Base-by-base conservation (phyloP, 805 yeast genomes). In the Ogataea methanolica region DNA sequence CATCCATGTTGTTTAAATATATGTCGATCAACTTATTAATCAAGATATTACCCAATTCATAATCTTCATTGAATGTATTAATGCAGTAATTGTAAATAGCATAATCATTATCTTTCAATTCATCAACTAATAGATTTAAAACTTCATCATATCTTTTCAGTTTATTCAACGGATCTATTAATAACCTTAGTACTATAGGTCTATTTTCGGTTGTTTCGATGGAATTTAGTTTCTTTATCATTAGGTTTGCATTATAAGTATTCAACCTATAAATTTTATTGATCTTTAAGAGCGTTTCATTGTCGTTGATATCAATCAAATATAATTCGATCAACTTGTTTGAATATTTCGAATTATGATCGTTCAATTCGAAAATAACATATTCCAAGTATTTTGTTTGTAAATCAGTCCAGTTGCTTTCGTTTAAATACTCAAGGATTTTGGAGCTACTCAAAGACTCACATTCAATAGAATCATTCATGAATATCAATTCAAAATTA, bases 131-230 rank as follows among this genome's bases (percentile, higher is more conserved):
- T 2, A 88, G 76, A 46, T 79, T 78, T 16, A 92, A 66, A 0
- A 88, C 83, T 43, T 79, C 75, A 11, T 74, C 72, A 58, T 87
- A 88, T 44, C 79, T 79, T 1, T 79, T 82, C 39, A 85, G 58
- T 49, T 79, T 75, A 41, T 75, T 74, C 45, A 85, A 71, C 2
- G 90, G 76, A 41, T 77, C 72, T 0, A 87, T 79, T 37, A 78
- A 74, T 36, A 83, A 70, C 22, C 76, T 67, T 8, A 75, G 47
- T 6, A 63, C 54, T 3, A 50, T 36, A 15, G 11, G 14, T 39
- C 53, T 40, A 4, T 41, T 17, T 15, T 44, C 54, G 4, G 53
- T 47, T 4, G 55, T 60, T 14, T 47, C 45, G 19, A 59, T 21
- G 2, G 51, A 31, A 8, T 49, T 51, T 34, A 64, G 46, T 31